Base-by-base conservation (phyloP, 176 grass and related monocot genomes). In the Elymus sibiricus region DNA sequence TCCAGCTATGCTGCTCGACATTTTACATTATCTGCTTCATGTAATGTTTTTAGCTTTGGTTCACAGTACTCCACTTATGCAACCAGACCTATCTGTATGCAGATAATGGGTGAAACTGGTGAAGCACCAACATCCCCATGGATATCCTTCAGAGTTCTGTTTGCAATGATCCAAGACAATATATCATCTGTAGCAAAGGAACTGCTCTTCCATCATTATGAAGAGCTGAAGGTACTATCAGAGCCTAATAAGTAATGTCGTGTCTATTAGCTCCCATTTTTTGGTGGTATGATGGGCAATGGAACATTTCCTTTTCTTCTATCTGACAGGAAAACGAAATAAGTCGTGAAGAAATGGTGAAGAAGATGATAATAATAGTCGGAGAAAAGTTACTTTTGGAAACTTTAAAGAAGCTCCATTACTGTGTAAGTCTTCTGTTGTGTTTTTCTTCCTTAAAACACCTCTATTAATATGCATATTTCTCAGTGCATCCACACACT, bases 171-270 rank as follows among this genome's bases (percentile, higher is more conserved):
- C 80, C 82, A 97, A 81, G 84, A 86, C n/a, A 82, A 51, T 29
- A 78, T 95, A 74, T 89, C 90, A 63, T 84, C 82, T 16, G 82
- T 91, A 35, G 79, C 90, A 51, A 94, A 71, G 89, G 90, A 97
- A 65, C 79, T 97, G 28, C 86, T 97, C 12, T 87, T 90, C 42
- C 86, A 89, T 74, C 95, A 97, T 82, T 86, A 95, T 76, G 82
- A 91, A 76, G 92, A 97, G 65, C 44, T 97, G 56, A 93, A 90
- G 92, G 95, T 95, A 79, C 40, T 89, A 31, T 28, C 10, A 58
- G 27, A 43, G 29, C 65, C n/a, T 58, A 39, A 76, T 44, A 80
- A 79, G 8, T 69, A 73, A 63, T 69, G 6, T 32, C 34, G 24
- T 27, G 22, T 79, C 34, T 43, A 5, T 81, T 49, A 56, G 25